These are phyloP conservation scores for Starmera pachycereana DNA, from an alignment of 805 yeast species.

Conservation along the genomic window DNA sequence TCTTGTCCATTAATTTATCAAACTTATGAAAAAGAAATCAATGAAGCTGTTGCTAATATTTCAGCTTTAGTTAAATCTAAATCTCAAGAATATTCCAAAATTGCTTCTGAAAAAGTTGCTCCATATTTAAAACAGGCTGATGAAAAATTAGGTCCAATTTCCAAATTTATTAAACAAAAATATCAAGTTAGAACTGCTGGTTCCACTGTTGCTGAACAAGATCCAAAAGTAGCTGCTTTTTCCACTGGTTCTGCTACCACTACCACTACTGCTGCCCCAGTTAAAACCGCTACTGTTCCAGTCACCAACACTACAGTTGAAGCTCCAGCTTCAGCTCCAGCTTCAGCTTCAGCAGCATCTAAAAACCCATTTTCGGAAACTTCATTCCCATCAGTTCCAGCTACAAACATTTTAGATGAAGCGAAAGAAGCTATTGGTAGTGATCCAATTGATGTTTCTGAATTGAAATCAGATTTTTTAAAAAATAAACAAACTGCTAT, in stretches of 20 bases:
- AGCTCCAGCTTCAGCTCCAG: constrained; percentile 32
- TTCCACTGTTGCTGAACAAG: constrained; percentile 38
- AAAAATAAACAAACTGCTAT: constrained; percentile 19
- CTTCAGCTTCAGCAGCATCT: constrained; percentile 9
- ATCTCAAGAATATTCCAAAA: constrained; percentile 30
- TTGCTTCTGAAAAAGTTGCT: constrained; percentile 44
- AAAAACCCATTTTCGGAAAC: constrained; percentile 17
- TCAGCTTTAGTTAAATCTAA: constrained; percentile 40
- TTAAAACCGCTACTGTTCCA: constrained; percentile 15
- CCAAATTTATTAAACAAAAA: constrained; percentile 45
- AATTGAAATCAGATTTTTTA: constrained; percentile 23
- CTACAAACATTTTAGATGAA: constrained; percentile 9
- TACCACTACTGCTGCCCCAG: constrained; percentile 36
- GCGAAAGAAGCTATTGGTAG: constrained; percentile 3
- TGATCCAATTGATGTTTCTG: constrained; percentile 16
- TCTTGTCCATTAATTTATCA: constrained; percentile 67
- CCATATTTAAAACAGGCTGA: constrained; percentile 52
- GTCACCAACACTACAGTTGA: constrained; percentile 3
- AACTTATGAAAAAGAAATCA: constrained; percentile 68
- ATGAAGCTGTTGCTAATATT: constrained; percentile 42
- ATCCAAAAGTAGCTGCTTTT: constrained; percentile 4
- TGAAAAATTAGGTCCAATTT: constrained; percentile 58
- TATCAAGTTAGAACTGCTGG: constrained; percentile 57
- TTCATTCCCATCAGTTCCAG: constrained; percentile 26
- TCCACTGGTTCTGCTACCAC: constrained; percentile 37